These are phyloP conservation scores for Pichia eremophila DNA, from an alignment of 805 yeast species.

Conservation along the genomic window DNA sequence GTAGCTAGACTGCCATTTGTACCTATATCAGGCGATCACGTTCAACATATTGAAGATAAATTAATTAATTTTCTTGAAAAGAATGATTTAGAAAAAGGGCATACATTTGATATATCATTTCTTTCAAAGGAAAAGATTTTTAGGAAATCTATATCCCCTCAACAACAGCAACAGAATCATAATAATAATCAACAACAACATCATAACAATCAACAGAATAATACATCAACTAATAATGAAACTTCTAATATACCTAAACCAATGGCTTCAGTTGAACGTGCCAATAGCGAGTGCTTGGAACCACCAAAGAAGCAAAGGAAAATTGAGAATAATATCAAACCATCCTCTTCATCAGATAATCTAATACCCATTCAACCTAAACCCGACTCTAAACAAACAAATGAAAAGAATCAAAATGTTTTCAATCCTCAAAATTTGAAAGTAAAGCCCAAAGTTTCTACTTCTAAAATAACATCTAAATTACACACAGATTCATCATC, in stretches of 20 bases:
- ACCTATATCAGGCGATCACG: constrained; percentile 31
- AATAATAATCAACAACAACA: constrained; percentile 1
- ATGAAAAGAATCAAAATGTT: background rate
- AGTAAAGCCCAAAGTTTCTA: background rate
- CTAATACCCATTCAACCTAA: background rate
- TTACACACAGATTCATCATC: background rate
- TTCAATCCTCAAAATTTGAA: background rate
- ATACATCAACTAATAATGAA: background rate
- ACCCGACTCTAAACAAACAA: background rate
- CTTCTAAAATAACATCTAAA: background rate
- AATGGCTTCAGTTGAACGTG: background rate
- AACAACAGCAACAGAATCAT: constrained; percentile 10
- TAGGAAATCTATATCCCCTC: constrained; percentile 21
- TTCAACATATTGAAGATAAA: constrained; percentile 30
- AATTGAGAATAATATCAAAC: background rate
- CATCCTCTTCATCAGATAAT: background rate
- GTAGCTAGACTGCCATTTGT: constrained; percentile 43
- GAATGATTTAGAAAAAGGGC: constrained; percentile 43
- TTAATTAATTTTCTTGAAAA: constrained; percentile 38
- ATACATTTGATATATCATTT: constrained; percentile 27
- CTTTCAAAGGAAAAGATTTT: constrained; percentile 27
- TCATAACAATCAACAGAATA: background rate
- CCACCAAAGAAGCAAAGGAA: constrained; percentile 3
- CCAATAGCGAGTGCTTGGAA: constrained; percentile 1
- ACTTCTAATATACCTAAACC: background rate